Base-by-base conservation (phyloP, 2,329 filamentous ascomycete species). In the Diaporthe aspalathi region DNA sequence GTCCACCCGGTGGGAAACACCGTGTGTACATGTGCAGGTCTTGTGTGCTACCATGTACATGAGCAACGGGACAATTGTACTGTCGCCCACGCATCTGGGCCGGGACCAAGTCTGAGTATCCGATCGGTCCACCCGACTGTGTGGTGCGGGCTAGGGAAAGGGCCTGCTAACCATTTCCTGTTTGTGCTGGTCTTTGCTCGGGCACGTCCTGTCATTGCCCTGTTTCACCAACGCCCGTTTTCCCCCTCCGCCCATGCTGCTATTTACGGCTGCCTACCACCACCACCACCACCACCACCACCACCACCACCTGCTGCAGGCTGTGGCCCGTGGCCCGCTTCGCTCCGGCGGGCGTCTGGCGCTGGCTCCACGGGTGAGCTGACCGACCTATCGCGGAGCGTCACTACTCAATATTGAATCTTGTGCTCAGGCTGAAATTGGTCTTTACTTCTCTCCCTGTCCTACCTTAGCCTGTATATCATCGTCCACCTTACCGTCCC, bases 151-250 rank as follows among this genome's bases (percentile, higher is more conserved):
- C 47, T 35, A 22, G 43, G 67, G 67, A 49, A 49, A 22, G 29
- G 22, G 43, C 22, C 29, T 38, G 43, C 35, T 53, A 60, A 49
- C 43, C 53, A n/a, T 60, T 60, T 60, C 53, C 53, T 47, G 38
- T 65, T 60, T 40, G 63, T 49, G 63, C 49, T 66, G 24, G 40
- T 68, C 68, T 68, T 66, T 57, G 54, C 70, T 63, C 43, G 66
- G 54, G 57, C 68, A 71, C 71, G 68, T 68, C 68, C 54, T 73
- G 52, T 43, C 20, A 40, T 68, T 53, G 52, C 65, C 71, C 53
- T 73, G 71, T 71, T 71, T 71, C 68, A 73, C 71, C 63, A 70
- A 67, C 68, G 43, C 54, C 32, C 47, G 53, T 45, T 65, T 62
- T 52, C 29, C 56, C 70, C 38, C 68, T 52, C 45, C 43, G 50